Evolutionary conservation across 805 yeast genomes (phyloP).

Genomic region (Scheffersomyces lignosus): DNA sequence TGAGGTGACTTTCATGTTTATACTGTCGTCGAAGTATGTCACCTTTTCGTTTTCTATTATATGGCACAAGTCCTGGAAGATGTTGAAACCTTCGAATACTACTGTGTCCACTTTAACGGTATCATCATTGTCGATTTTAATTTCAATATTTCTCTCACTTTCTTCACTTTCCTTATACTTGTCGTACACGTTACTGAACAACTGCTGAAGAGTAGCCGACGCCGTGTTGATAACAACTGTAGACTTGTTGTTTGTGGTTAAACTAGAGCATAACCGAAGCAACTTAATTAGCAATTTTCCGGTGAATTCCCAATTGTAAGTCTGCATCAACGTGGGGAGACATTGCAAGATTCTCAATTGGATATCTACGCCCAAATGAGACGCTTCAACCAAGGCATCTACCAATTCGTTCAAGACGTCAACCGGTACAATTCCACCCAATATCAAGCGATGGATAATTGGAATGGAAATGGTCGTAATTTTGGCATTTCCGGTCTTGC

Average conservation of each 20-base stretch:
- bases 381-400: constrained; percentile 69
- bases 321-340: constrained; percentile 71
- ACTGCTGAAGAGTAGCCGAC: constrained; percentile 87
- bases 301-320: constrained; percentile 54
- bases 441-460: constrained; percentile 62
- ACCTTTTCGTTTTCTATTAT: constrained; percentile 62
- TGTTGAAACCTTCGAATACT: constrained; percentile 67
- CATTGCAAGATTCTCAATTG: constrained; percentile 85
- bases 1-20: constrained; percentile 56
- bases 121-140: constrained; percentile 48
- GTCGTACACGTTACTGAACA: constrained; percentile 77
- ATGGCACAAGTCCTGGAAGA: constrained; percentile 72
- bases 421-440: constrained; percentile 53
- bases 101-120: constrained; percentile 45
- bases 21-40: constrained; percentile 47
- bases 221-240: constrained; percentile 87
- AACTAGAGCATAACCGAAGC: constrained; percentile 65
- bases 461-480: constrained; percentile 71
- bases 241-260: constrained; percentile 67
- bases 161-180: constrained; percentile 45
- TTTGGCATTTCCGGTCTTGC: constrained; percentile 74
- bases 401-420: constrained; percentile 55
- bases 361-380: constrained; percentile 74
- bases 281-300: constrained; percentile 59
- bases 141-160: constrained; percentile 4